Conservation (phyloP, 139 green algal species). For the Chlamydomonas asymmetrica region DNA sequence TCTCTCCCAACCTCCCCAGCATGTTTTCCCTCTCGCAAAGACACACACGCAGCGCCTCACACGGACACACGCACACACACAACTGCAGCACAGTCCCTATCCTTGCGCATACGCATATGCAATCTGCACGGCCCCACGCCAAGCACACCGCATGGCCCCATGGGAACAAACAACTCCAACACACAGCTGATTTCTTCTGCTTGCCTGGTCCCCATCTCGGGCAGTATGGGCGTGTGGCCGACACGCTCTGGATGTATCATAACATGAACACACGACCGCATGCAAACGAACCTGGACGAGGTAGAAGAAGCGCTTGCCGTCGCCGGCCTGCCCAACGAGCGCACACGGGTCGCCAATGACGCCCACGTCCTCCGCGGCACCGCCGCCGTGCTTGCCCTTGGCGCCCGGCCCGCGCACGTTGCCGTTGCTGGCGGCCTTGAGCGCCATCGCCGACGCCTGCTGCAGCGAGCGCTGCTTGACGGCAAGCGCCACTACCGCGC, state of each 20-base stretch:
- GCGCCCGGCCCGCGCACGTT: not conserved
- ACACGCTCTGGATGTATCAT: not conserved
- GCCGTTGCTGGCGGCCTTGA: conserved; percentile 2
- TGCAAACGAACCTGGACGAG: too few relatives aligned
- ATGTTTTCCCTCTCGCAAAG: too few relatives aligned
- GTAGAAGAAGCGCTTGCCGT: conserved; percentile 37
- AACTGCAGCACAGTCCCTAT: too few relatives aligned
- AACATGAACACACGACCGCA: too few relatives aligned
- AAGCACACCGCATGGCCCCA: conserved; percentile 12
- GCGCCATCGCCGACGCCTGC: not conserved
- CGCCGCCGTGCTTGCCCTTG: not conserved
- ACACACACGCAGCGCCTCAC: too few relatives aligned
- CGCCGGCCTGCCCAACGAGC: not conserved
- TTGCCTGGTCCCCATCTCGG: not conserved
- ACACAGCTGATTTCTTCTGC: conserved; percentile 16
- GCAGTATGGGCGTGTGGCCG: not conserved
- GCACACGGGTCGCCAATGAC: too few relatives aligned
- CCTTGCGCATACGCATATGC: too few relatives aligned
- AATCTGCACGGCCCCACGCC: too few relatives aligned
- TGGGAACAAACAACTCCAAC: not conserved
- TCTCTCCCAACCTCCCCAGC: too few relatives aligned
- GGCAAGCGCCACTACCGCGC: conserved; percentile 20
- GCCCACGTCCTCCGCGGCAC: not conserved
- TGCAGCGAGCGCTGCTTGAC: conserved; percentile 17
- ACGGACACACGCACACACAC: too few relatives aligned